Conservation (phyloP, 2,329 filamentous ascomycete species). For the Fusarium falciforme region DNA sequence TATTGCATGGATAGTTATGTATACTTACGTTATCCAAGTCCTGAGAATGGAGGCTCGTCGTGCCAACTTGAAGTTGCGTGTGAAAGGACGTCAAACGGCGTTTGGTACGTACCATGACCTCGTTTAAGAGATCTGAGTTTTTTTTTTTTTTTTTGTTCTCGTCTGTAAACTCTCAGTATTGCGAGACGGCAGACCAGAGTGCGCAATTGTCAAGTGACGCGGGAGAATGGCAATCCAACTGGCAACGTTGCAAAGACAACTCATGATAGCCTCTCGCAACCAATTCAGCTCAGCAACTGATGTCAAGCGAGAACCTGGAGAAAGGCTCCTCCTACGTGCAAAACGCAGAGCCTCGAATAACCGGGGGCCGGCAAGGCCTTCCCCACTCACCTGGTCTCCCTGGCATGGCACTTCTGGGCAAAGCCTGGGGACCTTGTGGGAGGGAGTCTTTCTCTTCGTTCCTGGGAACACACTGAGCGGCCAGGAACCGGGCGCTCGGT, state of each 20-base stretch:
- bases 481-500: slow-evolving; percentile 48
- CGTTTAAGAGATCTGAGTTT: neutral
- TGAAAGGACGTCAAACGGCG: neutral
- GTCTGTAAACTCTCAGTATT: neutral
- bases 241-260: slow-evolving; percentile 15
- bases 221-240: neutral
- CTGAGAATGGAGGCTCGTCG: slow-evolving; percentile 22
- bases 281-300: slow-evolving; percentile 20
- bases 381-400: slow-evolving; percentile 24
- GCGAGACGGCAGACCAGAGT: neutral
- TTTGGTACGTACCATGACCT: neutral
- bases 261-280: slow-evolving; percentile 1
- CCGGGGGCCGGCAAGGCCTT: slow-evolving; percentile 40
- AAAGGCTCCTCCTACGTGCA: slow-evolving; percentile 24
- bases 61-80: slow-evolving; percentile 19
- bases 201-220: neutral
- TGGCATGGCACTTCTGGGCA: slow-evolving; percentile 18
- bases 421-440: slow-evolving; percentile 9
- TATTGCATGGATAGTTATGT: slow-evolving; percentile 28
- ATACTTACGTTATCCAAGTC: slow-evolving; percentile 37
- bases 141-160: neutral
- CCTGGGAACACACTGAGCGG: slow-evolving; percentile 42
- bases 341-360: slow-evolving; percentile 51
- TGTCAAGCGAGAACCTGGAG: slow-evolving; percentile 39
- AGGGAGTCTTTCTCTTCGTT: slow-evolving; percentile 31